Evolutionary conservation across 2,329 filamentous ascomycete species (phyloP), one percentile per base, ranked within the genome.

Genomic region (Microsporum canis): DNA sequence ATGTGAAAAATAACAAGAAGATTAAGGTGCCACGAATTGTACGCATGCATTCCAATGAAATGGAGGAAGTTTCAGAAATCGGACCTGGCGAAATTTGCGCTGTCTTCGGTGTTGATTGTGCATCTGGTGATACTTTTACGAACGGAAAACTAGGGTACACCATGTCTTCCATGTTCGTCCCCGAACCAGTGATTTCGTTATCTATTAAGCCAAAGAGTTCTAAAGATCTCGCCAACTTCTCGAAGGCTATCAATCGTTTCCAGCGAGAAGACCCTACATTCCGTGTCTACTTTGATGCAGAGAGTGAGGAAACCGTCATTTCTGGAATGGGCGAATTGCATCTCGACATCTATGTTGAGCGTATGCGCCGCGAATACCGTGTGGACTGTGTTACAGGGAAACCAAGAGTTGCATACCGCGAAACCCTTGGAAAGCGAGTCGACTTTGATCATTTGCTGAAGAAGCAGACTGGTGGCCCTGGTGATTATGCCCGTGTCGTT

Each of bases 41-140:
- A 64, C 90, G 94, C 65, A 99, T 99, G 94, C 94, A 99, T 80
- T 96, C 91, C 53, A 96, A 97, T 72, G 94, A 99, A 72, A 96
- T 99, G 92, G 94, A 99, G 75, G 94, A 99, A 71, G 90, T 96
- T 34, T 80, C 78, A 61, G 91, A 96, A 74, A 88, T 99, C 65
- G 90, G 91, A 59, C 92, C 94, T 60, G 94, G 94, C 75, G 94
- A 99, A 76, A 99, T 99, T 66, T 99, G 94, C 72, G 94, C 94
- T 63, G 94, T 99, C 62, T 99, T 99, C 71, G 94, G 94, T 71
- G 89, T 99, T 60, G 94, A 99, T 69, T 99, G 94, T 74, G 91
- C 94, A 39, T 97, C 92, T 49, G 94, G 94, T 69, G 94, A 99
- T 75, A 97, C 92, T 49, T 99, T 99, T 77, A 97, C 94, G 17